Evolutionary conservation across 1,139 yeast species (phyloP).

Genomic region (Candida sp.): DNA sequence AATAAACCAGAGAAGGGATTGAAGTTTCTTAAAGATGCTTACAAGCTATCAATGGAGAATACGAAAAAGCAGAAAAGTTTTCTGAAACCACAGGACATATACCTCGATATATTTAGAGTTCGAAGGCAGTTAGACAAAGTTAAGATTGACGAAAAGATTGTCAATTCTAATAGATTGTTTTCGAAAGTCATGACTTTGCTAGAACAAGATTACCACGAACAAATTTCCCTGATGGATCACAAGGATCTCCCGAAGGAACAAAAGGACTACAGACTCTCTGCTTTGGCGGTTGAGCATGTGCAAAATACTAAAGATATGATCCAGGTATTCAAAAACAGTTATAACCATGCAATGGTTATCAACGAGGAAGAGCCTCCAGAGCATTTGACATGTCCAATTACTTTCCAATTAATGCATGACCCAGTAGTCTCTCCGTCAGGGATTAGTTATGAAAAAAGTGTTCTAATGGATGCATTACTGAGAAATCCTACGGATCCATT

Average conservation of each 20-base stretch:
- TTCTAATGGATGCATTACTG: constrained; percentile 34
- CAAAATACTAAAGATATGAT: constrained; percentile 19
- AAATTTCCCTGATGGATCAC: constrained; percentile 10
- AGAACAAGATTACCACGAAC: constrained; percentile 14
- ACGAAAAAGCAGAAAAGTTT: constrained; percentile 17
- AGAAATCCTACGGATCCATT: constrained; percentile 39
- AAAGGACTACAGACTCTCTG: constrained; percentile 15
- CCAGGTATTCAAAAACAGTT: constrained; percentile 19
- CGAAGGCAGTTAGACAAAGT: constrained; percentile 12
- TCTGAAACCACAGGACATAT: constrained; percentile 14
- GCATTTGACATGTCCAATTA: constrained; percentile 43
- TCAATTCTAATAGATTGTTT: constrained; percentile 14
- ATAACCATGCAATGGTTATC: constrained; percentile 10
- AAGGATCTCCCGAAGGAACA: constrained; percentile 12
- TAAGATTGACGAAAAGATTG: constrained; percentile 10
- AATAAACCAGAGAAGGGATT: constrained; percentile 22
- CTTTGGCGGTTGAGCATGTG: constrained; percentile 15
- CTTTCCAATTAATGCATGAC: constrained; percentile 40
- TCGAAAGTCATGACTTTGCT: constrained; percentile 19
- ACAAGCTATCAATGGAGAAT: constrained; percentile 21
- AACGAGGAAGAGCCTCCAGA: constrained; percentile 36
- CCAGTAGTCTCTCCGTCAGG: constrained; percentile 53
- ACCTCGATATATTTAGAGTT: constrained; percentile 16
- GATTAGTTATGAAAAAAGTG: constrained; percentile 41
- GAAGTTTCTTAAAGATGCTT: constrained; percentile 22